phyloP scores from a whole-genome alignment of 257 asterid genomes.

The Nicotiana benthamiana region DNA sequence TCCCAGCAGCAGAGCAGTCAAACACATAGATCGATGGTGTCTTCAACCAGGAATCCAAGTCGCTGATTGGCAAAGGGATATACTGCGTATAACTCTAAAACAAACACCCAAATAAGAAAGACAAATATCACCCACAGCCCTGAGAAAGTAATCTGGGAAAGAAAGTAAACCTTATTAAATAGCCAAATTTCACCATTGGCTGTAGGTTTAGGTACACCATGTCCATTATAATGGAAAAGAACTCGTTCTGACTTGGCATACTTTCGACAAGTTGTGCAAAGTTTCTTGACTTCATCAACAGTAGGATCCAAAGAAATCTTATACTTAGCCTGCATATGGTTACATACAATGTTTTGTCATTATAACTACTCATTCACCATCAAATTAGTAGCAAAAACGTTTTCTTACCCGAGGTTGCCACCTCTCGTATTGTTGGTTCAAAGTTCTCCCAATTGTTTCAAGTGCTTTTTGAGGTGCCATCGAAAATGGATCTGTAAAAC shows the following conservation, averaged over 20 bases:
- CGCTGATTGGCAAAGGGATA: slow-evolving; percentile 83
- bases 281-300: slow-evolving; percentile 89
- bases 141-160: slow-evolving; percentile 2
- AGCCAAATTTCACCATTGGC: slow-evolving; percentile 96
- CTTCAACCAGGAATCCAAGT: slow-evolving; percentile 94
- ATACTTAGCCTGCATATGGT: slow-evolving; percentile 65
- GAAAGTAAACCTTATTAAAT: slow-evolving; percentile 66
- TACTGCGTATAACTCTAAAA: slow-evolving; percentile 89
- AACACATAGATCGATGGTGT: slow-evolving; percentile 96
- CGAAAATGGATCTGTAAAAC: slow-evolving; percentile 61
- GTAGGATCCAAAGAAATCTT: slow-evolving; percentile 89
- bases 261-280: slow-evolving; percentile 89
- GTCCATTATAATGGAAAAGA: slow-evolving; percentile 94
- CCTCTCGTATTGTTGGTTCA: slow-evolving; percentile 56
- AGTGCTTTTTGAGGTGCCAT: slow-evolving; percentile 66
- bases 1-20: slow-evolving; percentile 99
- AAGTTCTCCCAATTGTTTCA: slow-evolving; percentile 51
- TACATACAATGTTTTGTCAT: slow-evolving; percentile 6
- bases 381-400: not conserved
- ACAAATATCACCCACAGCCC: slow-evolving; percentile 1
- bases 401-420: slow-evolving; percentile 81
- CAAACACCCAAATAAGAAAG: slow-evolving; percentile 16
- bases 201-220: slow-evolving; percentile 99
- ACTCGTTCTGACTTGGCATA: slow-evolving; percentile 97
- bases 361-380: slow-evolving; percentile 7